Percentiles rank a stretch among this genome's conserved stretches.
Conservation (phyloP, 495 filamentous ascomycete genomes). For the Copromyces sp. region DNA sequence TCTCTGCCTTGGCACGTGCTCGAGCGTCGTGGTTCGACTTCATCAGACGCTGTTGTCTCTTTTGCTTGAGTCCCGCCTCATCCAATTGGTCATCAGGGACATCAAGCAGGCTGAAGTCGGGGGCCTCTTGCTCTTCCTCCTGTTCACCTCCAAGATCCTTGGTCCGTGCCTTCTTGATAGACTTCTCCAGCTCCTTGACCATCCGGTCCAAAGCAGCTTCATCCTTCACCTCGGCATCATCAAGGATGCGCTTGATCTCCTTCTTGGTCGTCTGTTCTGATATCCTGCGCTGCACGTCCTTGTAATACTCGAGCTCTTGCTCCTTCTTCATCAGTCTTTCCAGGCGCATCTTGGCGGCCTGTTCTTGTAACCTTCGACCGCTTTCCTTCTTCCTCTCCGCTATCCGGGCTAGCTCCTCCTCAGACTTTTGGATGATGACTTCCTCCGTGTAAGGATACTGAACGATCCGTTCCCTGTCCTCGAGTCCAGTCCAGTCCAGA, state of each 20-base stretch:
- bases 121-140: slow-evolving; percentile 63
- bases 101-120: slow-evolving; percentile 79
- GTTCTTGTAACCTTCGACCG: slow-evolving; percentile 82
- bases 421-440: slow-evolving; percentile 74
- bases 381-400: slow-evolving; percentile 90
- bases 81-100: slow-evolving; percentile 86
- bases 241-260: slow-evolving; percentile 72
- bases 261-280: slow-evolving; percentile 63
- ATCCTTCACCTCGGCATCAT: slow-evolving; percentile 84
- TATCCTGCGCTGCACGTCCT: slow-evolving; percentile 60
- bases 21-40: slow-evolving; percentile 92
- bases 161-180: slow-evolving; percentile 77
- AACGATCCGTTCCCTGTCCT: slow-evolving; percentile 77
- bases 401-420: slow-evolving; percentile 80
- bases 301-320: slow-evolving; percentile 89
- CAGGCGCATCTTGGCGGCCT: slow-evolving; percentile 91
- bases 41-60: slow-evolving; percentile 81
- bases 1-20: slow-evolving; percentile 85
- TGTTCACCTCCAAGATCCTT: slow-evolving; percentile 83
- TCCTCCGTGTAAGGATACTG: slow-evolving; percentile 93
- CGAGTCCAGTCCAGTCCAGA: slow-evolving; percentile 79
- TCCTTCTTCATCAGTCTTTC: slow-evolving; percentile 94
- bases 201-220: slow-evolving; percentile 69
- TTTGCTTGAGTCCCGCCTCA: slow-evolving; percentile 80
- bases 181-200: slow-evolving; percentile 79